Evolutionary conservation across 768 basidiomycete genomes (phyloP).

Genomic region (Neoboletus magnificus): DNA sequence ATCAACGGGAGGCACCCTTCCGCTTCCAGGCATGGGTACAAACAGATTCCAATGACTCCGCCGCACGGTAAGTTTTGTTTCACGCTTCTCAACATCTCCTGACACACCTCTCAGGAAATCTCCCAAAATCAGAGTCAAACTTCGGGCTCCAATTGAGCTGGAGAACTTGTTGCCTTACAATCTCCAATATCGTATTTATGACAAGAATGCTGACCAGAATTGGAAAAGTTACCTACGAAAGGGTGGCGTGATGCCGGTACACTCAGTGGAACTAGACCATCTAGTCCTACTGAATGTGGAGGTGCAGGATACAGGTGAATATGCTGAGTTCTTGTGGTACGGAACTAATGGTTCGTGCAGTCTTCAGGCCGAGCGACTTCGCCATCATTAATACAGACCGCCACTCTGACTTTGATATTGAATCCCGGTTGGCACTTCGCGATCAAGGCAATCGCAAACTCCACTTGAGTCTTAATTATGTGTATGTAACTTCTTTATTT

Average conservation of each 20-base stretch:
- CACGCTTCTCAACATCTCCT: not conserved
- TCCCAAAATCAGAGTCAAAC: slow-evolving; percentile 79
- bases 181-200: slow-evolving; percentile 92
- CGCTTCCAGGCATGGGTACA: slow-evolving; percentile 91
- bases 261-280: slow-evolving; percentile 90
- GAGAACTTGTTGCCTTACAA: slow-evolving; percentile 96
- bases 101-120: slow-evolving; percentile 53
- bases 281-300: slow-evolving; percentile 86
- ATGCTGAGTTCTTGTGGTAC: not conserved
- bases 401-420: slow-evolving; percentile 84
- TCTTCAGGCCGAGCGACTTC: slow-evolving; percentile 92
- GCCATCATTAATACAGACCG: slow-evolving; percentile 95
- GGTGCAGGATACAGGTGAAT: slow-evolving; percentile 82
- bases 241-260: slow-evolving; percentile 94
- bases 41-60: slow-evolving; percentile 58
- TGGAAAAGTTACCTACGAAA: slow-evolving; percentile 91
- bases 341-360: slow-evolving; percentile 37
- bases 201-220: slow-evolving; percentile 91
- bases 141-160: slow-evolving; percentile 91
- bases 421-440: slow-evolving; percentile 64
- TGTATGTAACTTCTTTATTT: slow-evolving; percentile 50
- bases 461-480: slow-evolving; percentile 81
- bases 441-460: slow-evolving; percentile 76
- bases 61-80: slow-evolving; percentile 45
- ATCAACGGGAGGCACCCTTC: slow-evolving; percentile 83